phyloP scores from a whole-genome alignment of 2,329 filamentous ascomycete genomes.

The Periconia sp. region DNA sequence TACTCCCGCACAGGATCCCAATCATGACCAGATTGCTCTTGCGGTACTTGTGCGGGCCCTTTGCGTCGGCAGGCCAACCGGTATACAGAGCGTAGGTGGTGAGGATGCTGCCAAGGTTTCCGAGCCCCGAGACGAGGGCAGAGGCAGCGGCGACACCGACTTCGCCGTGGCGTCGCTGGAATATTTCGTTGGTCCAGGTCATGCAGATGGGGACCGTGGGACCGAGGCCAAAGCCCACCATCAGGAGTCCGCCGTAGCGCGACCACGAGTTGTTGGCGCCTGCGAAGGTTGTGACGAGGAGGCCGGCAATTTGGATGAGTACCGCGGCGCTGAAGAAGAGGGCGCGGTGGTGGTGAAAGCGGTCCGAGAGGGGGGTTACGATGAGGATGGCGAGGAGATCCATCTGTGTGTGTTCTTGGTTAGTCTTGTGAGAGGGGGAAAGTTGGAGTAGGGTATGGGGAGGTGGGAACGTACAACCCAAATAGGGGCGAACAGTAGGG shows the following conservation, averaged over 20 bases:
- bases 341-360: conserved; percentile 78
- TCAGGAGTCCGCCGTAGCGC: conserved; percentile 82
- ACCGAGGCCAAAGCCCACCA: conserved; percentile 87
- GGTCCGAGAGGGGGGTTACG: conserved; percentile 81
- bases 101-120: conserved; percentile 81
- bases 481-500: conserved; percentile 84
- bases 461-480: conserved; percentile 69
- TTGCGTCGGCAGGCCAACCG: conserved; percentile 76
- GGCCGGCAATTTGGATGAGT: conserved; percentile 77
- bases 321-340: conserved; percentile 78
- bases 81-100: conserved; percentile 89
- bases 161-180: conserved; percentile 85
- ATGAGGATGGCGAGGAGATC: conserved; percentile 85
- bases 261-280: conserved; percentile 71
- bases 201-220: conserved; percentile 92
- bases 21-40: conserved; percentile 88
- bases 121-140: conserved; percentile 82
- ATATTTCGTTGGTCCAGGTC: conserved; percentile 90
- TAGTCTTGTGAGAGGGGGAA: too few relatives aligned
- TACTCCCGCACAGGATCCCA: conserved; percentile 77
- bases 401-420: conserved; percentile 64
- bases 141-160: conserved; percentile 86
- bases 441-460: neutral
- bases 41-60: conserved; percentile 70
- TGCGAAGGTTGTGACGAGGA: conserved; percentile 78